Conservation (phyloP, 2,329 filamentous ascomycete species). For the Aspergillus ibericus region DNA sequence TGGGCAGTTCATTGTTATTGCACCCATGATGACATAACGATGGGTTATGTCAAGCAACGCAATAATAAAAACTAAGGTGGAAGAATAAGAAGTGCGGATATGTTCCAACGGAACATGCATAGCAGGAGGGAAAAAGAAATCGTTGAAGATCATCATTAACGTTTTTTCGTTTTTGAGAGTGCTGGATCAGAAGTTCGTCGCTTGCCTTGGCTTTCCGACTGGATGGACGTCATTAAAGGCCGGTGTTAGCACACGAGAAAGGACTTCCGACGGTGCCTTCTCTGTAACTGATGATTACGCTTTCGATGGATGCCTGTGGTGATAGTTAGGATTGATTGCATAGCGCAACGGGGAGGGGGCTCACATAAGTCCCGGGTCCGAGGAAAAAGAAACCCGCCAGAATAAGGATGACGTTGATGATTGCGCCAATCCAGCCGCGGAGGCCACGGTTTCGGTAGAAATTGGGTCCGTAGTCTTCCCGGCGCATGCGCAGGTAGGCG, state of each 20-base stretch:
- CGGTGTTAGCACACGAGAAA: slow-evolving; percentile 67
- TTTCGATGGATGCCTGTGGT: slow-evolving; percentile 43
- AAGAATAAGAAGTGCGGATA: not conserved
- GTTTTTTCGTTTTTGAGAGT: not conserved
- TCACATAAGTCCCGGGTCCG: slow-evolving; percentile 73
- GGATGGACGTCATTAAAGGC: slow-evolving; percentile 24
- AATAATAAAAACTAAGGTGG: not conserved
- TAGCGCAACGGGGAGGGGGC: slow-evolving; percentile 20
- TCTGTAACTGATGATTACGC: slow-evolving; percentile 66
- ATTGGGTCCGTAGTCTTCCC: slow-evolving; percentile 39
- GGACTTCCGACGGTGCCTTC: slow-evolving; percentile 65
- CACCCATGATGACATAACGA: not conserved
- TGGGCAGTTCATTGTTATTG: not conserved
- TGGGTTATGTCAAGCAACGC: not conserved
- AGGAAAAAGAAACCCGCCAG: slow-evolving; percentile 77
- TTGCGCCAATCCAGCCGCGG: slow-evolving; percentile 43
- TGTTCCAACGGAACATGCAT: not conserved
- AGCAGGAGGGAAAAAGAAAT: not conserved
- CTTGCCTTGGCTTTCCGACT: not conserved
- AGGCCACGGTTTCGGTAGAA: slow-evolving; percentile 45
- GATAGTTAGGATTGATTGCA: not conserved
- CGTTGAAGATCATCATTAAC: not conserved
- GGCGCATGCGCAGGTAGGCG: slow-evolving; percentile 48
- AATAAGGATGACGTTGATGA: slow-evolving; percentile 72
- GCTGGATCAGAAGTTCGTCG: no score